Base-by-base conservation (phyloP, 179 eudicot species). In the Sideroxylon spinosum region DNA sequence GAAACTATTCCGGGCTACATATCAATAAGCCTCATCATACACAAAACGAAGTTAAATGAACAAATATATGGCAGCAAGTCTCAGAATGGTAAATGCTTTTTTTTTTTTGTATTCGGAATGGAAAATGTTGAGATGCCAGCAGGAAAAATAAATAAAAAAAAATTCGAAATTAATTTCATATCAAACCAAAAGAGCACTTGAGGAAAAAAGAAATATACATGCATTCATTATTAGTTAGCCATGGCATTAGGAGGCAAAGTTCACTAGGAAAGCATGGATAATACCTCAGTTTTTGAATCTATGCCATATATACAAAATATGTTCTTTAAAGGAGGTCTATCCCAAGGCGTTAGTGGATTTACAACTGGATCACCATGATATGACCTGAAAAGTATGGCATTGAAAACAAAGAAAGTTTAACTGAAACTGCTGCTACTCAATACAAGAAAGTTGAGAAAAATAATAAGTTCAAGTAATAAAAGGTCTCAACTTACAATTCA, bases 271-370 rank as follows among this genome's bases (percentile, higher is more conserved):
- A 64, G 29, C 65, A 64, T 32, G 8, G 23, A 76, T 17, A 19
- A 19, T 91, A 95, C 98, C 98, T 95, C 98, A 68, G 98, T 95
- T 86, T 89, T 95, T 25, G 73, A 78, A 86, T 95, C 98, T 84
- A 88, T 77, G 75, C 98, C 98, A 79, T 95, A 95, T 61, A 93
- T 95, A 84, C 98, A 95, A 81, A 95, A 95, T 75, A 95, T 91
- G 80, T 93, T 95, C 87, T 89, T 93, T 68, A 95, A 73, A 71
- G 98, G 97, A 62, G 98, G 98, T 85, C 98, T 88, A 44, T 93
- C 98, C 98, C 97, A 95, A 55, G 98, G 98, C 62, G 95, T 84
- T 69, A 95, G 88, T 69, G 98, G 98, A 86, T 95, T 93, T 74
- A 93, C 71, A 84, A 95, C 85, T 32, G 97, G 97, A 88, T 95